A percentile compares a stretch with the other conserved stretches of the same genome.
These are phyloP conservation scores for Clavispora carvajalis DNA, from an alignment of 805 yeast genomes.

Conservation along the genomic window DNA sequence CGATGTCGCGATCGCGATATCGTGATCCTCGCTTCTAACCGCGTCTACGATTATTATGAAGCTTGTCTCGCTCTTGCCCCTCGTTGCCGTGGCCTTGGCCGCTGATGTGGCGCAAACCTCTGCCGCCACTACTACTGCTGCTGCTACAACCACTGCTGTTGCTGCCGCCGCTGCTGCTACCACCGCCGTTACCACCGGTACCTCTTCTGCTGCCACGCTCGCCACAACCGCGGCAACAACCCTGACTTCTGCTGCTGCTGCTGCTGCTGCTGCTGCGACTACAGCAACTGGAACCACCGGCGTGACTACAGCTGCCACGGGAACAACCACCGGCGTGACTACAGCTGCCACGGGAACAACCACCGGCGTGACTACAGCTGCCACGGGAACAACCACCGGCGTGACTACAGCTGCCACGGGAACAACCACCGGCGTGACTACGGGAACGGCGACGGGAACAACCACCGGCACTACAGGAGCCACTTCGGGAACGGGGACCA, in stretches of 20 bases:
- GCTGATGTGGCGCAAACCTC: constrained; percentile 7
- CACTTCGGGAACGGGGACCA: no score
- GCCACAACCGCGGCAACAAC: constrained; percentile 11
- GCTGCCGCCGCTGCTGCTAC: constrained; percentile 8
- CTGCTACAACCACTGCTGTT: constrained; percentile 10
- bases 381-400: no score
- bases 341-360: constrained; percentile 9
- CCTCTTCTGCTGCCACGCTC: constrained; percentile 9
- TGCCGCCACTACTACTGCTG: constrained; percentile 9
- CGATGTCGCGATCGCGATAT: background rate
- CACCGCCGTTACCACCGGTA: constrained; percentile 1
- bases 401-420: constrained; percentile 11
- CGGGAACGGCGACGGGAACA: constrained; percentile 11
- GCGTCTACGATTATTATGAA: constrained; percentile 11
- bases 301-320: constrained; percentile 3
- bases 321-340: constrained; percentile 15
- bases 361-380: constrained; percentile 10
- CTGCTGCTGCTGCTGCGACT: constrained; percentile 7
- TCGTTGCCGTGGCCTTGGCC: constrained; percentile 10
- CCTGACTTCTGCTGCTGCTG: constrained; percentile 1
- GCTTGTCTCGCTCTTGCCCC: constrained; percentile 9
- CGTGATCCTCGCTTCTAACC: background rate
- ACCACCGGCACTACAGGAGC: constrained; percentile 11
- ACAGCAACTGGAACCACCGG: constrained; percentile 9
- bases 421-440: constrained; percentile 11